Conservation (phyloP, 176 grass and related monocot species). For the Tillandsia leiboldiana region DNA sequence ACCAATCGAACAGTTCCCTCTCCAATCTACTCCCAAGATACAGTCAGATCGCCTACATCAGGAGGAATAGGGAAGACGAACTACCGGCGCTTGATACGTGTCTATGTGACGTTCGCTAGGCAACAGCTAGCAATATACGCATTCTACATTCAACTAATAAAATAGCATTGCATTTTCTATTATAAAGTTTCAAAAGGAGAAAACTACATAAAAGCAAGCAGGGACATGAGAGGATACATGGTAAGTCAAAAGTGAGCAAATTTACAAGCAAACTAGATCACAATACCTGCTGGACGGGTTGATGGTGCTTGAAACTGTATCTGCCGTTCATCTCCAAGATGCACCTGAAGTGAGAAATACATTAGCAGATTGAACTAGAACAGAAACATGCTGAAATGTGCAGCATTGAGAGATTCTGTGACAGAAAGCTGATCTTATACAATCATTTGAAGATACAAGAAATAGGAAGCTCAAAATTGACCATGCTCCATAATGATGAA, state of each 20-base stretch:
- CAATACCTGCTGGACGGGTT: constrained; percentile 43
- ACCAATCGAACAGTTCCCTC: no score
- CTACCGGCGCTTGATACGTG: no score
- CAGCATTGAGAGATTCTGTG: background rate
- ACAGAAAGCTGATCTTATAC: background rate
- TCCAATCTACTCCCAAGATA: no score
- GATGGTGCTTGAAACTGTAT: constrained; percentile 26
- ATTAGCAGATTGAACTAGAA: background rate
- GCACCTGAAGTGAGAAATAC: constrained; percentile 40
- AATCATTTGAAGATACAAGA: background rate
- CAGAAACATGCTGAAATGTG: background rate
- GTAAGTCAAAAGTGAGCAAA: no score
- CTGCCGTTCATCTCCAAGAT: constrained; percentile 42
- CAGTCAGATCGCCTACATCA: no score
- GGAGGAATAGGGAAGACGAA: no score
- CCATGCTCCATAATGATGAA: background rate
- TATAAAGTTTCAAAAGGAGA: no score
- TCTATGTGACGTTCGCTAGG: no score
- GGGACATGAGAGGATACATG: background rate
- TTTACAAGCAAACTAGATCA: background rate
- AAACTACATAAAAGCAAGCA: background rate
- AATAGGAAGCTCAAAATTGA: background rate
- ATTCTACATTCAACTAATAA: no score
- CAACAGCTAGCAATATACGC: no score
- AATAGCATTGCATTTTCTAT: no score